Percentiles rank a stretch among this genome's conserved stretches.
phyloP scores from a whole-genome alignment of 1,284 basidiomycete species.

The Trichosporon sp. region DNA sequence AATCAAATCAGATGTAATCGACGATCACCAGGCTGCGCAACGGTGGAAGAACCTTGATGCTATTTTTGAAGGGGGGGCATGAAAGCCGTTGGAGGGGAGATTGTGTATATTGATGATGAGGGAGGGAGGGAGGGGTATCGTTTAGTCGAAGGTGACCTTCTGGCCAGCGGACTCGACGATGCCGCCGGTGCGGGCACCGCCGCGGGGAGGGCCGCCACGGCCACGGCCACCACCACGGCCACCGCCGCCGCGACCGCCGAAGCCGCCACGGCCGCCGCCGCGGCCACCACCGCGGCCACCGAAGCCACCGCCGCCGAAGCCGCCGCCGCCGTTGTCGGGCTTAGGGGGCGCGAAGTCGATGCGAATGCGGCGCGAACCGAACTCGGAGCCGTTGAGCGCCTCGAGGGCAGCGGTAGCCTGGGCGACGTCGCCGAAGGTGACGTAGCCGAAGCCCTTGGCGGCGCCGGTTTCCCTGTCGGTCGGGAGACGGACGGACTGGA shows the following conservation, averaged over 20 bases:
- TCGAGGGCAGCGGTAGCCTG: conserved; percentile 77
- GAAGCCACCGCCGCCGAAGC: conserved; percentile 30
- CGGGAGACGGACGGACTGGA: conserved; percentile 84
- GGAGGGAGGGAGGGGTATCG: background rate
- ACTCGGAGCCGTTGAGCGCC: conserved; percentile 64
- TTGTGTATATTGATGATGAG: background rate
- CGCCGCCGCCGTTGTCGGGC: conserved; percentile 52
- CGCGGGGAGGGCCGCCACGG: conserved; percentile 42
- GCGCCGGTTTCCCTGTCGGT: conserved; percentile 88
- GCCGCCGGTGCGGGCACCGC: conserved; percentile 63
- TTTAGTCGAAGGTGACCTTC: conserved; percentile 70
- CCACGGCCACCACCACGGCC: conserved; percentile 49
- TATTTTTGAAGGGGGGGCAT: background rate
- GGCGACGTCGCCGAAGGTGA: conserved; percentile 81
- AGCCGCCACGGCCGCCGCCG: conserved; percentile 48
- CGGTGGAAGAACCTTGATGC: conserved; percentile 3
- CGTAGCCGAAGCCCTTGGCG: conserved; percentile 95
- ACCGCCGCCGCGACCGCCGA: conserved; percentile 25
- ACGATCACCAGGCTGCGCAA: conserved; percentile 3
- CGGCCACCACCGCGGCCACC: conserved; percentile 54
- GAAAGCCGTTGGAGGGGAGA: background rate
- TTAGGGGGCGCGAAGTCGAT: conserved; percentile 89
- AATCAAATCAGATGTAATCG: background rate
- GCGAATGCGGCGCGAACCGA: conserved; percentile 76
- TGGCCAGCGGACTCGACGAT: conserved; percentile 69